Evolutionary conservation across 148 eudicot genomes (phyloP).

Genomic region (Pouteria glomerata): DNA sequence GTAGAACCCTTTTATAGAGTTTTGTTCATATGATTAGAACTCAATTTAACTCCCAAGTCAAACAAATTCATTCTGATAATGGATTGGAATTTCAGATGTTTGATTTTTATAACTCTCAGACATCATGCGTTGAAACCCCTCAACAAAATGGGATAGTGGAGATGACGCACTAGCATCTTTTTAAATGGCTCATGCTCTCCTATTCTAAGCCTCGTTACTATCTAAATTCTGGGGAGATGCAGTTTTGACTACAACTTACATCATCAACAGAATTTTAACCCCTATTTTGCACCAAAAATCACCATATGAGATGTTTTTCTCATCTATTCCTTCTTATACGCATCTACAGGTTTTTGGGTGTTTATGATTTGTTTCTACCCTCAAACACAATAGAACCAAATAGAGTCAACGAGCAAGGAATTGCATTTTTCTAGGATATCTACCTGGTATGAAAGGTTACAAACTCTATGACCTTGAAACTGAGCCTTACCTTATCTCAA

Average conservation of each 20-base stretch:
- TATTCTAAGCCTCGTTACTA: neutral
- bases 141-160: neutral
- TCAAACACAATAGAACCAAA: neutral
- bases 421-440: neutral
- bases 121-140: neutral
- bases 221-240: neutral
- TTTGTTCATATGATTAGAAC: neutral
- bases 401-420: neutral
- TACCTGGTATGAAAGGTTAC: neutral
- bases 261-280: neutral
- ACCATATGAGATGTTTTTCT: neutral
- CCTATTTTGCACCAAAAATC: neutral
- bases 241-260: neutral
- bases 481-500: neutral
- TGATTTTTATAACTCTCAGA: neutral
- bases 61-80: neutral
- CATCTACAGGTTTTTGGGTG: neutral
- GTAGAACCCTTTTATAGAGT: neutral
- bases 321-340: neutral
- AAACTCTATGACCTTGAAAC: neutral
- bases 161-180: neutral
- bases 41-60: neutral
- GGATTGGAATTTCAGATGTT: neutral
- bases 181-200: neutral
- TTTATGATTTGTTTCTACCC: neutral